Evolutionary conservation across 2,329 filamentous ascomycete species (phyloP), one percentile per base, ranked within the genome.

Genomic region (Leptographium flavum): DNA sequence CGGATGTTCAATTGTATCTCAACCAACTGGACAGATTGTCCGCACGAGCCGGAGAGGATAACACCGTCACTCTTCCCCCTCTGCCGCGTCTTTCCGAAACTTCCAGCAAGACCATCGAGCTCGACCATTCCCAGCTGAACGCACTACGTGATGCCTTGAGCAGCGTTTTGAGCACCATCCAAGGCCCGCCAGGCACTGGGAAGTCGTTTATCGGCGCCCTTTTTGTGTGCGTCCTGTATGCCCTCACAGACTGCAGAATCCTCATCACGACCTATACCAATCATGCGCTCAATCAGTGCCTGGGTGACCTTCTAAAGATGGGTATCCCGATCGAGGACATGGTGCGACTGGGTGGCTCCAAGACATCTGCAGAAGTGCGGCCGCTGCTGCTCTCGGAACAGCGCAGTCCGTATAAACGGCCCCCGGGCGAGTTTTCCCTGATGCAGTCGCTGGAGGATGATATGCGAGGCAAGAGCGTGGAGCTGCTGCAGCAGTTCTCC

Each of bases 241-340:
- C 1, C 53, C 65, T 5, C 75, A 71, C 0, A 19, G n/a, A 52
- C 0, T 63, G 72, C 25, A 72, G 57, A 0, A 71, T 87, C 0
- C 63, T 88, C 0, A 71, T 87, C 0, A 57, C 83, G 2, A 77
- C 73, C 23, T 86, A 76, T 47, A 86, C 80, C 0, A 82, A 84
- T 43, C 79, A 83, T 50, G 76, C 78, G 0, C 59, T 80, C 0
- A 76, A 82, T 43, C 69, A 86, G 56, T 79, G 83, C 39, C 57
- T 83, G 0, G 73, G 78, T 48, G 80, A 86, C 35, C 57, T 85
- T 0, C 60, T 77, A 3, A 62, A 75, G 1, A 71, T 76, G 28
- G 78, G 77, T 0, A 74, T 86, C 7, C 52, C 64, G 0, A 1
- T 50, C 0, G 39, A 55, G 0, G 32, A 53, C 0, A 81, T 86